Percentiles rank a stretch among this genome's conserved stretches.
Evolutionary conservation across 495 filamentous ascomycete genomes (phyloP).

Genomic region (Talaromyces wortmannii): DNA sequence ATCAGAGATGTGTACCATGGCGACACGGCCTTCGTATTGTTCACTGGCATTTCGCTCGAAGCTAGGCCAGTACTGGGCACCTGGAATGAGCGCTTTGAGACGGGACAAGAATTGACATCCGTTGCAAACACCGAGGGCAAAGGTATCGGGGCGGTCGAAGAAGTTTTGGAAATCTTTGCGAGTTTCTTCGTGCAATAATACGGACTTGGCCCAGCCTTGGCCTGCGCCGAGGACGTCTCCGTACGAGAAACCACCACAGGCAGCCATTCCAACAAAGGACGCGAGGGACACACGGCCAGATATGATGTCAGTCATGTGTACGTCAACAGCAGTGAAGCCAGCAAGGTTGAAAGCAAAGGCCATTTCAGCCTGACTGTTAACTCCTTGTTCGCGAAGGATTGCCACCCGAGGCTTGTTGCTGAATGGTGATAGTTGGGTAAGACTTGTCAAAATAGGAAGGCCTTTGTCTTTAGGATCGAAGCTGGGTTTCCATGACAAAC

Average conservation of each 20-base stretch:
- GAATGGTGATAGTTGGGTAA: conserved; percentile 56
- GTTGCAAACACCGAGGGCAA: conserved; percentile 93
- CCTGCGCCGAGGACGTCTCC: conserved; percentile 95
- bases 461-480: conserved; percentile 77
- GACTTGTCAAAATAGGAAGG: conserved; percentile 58
- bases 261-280: conserved; percentile 80
- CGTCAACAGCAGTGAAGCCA: conserved; percentile 85
- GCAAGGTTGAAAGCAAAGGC: conserved; percentile 91
- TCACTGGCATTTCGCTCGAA: conserved; percentile 82
- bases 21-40: conserved; percentile 87
- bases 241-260: conserved; percentile 95
- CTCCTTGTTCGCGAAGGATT: conserved; percentile 90
- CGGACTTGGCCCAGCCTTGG: conserved; percentile 93
- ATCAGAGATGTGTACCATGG: conserved; percentile 77
- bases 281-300: conserved; percentile 66
- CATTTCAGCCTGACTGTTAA: conserved; percentile 95
- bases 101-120: conserved; percentile 92
- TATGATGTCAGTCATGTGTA: conserved; percentile 96
- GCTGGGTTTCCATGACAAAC: conserved; percentile 76
- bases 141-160: conserved; percentile 86
- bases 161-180: conserved; percentile 73
- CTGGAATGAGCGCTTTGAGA: conserved; percentile 79
- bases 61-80: conserved; percentile 75
- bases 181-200: conserved; percentile 73
- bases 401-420: conserved; percentile 76